Conservation (phyloP, 1,284 basidiomycete species). For the Leccinum pachyderme region DNA sequence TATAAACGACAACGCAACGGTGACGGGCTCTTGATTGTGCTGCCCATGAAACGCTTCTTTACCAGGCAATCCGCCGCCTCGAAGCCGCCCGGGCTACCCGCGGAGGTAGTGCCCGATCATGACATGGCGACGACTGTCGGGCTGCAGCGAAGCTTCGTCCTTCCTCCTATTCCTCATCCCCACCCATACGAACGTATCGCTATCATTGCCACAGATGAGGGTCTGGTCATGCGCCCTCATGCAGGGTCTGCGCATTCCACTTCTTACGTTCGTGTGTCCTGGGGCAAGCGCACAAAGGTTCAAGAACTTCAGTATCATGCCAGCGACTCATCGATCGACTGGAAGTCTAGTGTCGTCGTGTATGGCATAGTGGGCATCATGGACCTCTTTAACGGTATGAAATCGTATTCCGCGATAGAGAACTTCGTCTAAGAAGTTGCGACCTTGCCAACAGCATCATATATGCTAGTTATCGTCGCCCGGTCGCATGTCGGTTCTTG, state of each 20-base stretch:
- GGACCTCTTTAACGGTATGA: constrained; percentile 63
- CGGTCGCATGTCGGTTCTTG: constrained; percentile 59
- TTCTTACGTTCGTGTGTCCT: constrained; percentile 54
- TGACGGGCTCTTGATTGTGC: background rate
- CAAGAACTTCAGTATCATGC: constrained; percentile 46
- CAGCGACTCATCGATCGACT: constrained; percentile 40
- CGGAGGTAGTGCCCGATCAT: background rate
- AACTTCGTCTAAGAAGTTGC: constrained; percentile 20
- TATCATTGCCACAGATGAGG: constrained; percentile 54
- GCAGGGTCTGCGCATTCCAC: constrained; percentile 35
- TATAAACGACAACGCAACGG: background rate
- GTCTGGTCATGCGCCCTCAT: constrained; percentile 63
- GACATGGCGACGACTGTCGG: constrained; percentile 25
- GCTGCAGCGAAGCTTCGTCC: constrained; percentile 59
- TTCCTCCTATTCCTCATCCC: constrained; percentile 70
- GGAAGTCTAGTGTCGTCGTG: constrained; percentile 56
- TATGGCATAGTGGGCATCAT: constrained; percentile 73
- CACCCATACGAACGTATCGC: constrained; percentile 67
- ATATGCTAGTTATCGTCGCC: constrained; percentile 66
- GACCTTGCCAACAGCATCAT: constrained; percentile 49
- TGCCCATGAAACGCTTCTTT: constrained; percentile 28
- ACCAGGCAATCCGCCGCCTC: constrained; percentile 10
- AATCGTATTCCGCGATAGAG: background rate
- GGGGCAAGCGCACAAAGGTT: constrained; percentile 59
- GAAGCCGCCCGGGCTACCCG: background rate